Base-by-base conservation (phyloP, 257 asterid genomes). In the Phtheirospermum japonicum region DNA sequence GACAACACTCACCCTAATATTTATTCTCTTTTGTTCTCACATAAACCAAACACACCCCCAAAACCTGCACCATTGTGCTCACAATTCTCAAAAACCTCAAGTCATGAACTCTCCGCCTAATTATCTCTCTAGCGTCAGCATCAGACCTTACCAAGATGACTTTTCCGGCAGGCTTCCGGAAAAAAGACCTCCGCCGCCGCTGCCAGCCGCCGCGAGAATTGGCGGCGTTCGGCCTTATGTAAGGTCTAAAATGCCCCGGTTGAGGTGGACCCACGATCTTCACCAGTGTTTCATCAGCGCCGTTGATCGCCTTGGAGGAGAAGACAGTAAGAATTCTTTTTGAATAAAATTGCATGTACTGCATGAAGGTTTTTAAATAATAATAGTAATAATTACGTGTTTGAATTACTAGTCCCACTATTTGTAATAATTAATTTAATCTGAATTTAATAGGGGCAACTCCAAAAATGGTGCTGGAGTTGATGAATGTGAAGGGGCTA, bases 401-500 rank as follows among this genome's bases (percentile, higher is more conserved):
- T 40, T n/a, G n/a, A n/a, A n/a, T n/a, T n/a, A n/a, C n/a, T n/a
- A n/a, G n/a, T n/a, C n/a, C n/a, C n/a, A n/a, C n/a, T n/a, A n/a
- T n/a, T n/a, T n/a, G n/a, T n/a, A n/a, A n/a, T n/a, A n/a, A n/a
- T n/a, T n/a, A n/a, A n/a, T n/a, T n/a, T n/a, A n/a, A n/a, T n/a
- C n/a, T n/a, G n/a, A n/a, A n/a, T n/a, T 50, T 50, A 76, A 30
- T 12, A 85, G 95, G 92, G 64, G 96, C 96, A 64, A 85, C 95
- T 11, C 96, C 96, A 14, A 88, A 88, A 77, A 80, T 82, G 86
- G 88, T 88, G 73, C 69, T 81, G 19, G 89, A 83, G 53, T 14
- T 85, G 86, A 88, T 88, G 96, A 80, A 81, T 77, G 90, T 83
- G 68, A 81, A 76, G 67, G 96, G 86, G 61, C 64, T 88, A 62